phyloP scores from a whole-genome alignment of 169 alveolate genomes.

The Eimeria falciformis region DNA sequence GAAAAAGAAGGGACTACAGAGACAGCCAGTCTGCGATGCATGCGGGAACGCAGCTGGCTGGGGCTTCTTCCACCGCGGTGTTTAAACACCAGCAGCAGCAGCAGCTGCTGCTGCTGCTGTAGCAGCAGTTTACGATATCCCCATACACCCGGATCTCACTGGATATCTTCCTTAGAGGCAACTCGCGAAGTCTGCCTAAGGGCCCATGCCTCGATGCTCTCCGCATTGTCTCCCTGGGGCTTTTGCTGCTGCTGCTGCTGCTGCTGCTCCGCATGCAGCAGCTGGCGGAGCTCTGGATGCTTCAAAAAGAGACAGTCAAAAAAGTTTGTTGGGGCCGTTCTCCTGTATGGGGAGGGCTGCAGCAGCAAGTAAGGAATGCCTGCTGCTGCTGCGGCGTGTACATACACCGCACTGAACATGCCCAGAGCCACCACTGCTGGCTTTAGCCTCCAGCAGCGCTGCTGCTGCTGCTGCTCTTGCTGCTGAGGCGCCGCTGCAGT shows the following conservation, averaged over 20 bases:
- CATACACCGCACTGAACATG: constrained; percentile 4
- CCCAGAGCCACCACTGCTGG: constrained; percentile 53
- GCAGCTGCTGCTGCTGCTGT: constrained; percentile 12
- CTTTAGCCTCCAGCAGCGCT: neutral
- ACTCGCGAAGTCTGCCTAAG: neutral
- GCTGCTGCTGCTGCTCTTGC: neutral
- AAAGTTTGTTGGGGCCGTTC: neutral
- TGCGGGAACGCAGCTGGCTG: neutral
- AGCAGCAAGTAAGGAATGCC: neutral
- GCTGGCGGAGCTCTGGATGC: constrained; percentile 13
- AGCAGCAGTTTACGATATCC: constrained; percentile 52
- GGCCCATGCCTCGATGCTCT: neutral
- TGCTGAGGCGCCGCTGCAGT: constrained; percentile 16
- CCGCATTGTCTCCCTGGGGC: no score
- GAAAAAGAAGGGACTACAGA: no score
- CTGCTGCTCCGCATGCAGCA: constrained; percentile 22
- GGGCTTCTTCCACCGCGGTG: neutral
- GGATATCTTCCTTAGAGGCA: neutral
- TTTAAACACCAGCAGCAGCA: neutral
- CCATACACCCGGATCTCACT: neutral
- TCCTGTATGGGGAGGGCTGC: constrained; percentile 24
- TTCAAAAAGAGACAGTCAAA: neutral
- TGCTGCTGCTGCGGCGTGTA: constrained; percentile 42
- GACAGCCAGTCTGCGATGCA: no score
- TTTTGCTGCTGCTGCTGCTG: constrained; percentile 28